Evolutionary conservation across 106 monocot species (phyloP), one percentile per base, ranked within the genome.

Genomic region (Hemerocallis citrina): DNA sequence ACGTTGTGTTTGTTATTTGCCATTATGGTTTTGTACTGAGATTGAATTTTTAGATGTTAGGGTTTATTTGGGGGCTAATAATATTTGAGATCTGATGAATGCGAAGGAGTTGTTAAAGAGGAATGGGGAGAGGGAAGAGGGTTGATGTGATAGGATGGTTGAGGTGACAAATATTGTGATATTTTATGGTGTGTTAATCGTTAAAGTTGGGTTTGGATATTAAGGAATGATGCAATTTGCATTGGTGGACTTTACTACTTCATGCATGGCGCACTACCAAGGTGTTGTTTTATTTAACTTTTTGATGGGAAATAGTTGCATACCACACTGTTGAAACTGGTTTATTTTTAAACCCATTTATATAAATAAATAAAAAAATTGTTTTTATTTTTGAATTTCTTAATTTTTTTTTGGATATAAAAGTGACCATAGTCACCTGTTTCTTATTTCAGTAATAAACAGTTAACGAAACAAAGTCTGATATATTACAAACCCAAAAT

Each of bases 1-100:
- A 78, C 72, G 25, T 64, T 43, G 4, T 55, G 62, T 24, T 63
- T 7, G 20, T 63, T 56, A 31, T 30, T 13, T 25, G 30, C 24
- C 31, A 30, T 54, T 24, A 15, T n/a, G n/a, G 15, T 54, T 54
- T 14, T 52, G 22, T 32, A 14, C n/a, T n/a, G n/a, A n/a, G n/a
- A n/a, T n/a, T n/a, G n/a, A n/a, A 10, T 40, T 41, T n/a, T 60
- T 21, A 13, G 41, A n/a, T n/a, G 31, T 32, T 54, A 54, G 54
- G 54, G 54, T 54, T 54, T 54, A n/a, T n/a, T n/a, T n/a, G n/a
- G n/a, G n/a, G n/a, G n/a, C n/a, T n/a, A n/a, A n/a, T n/a, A n/a
- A n/a, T n/a, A n/a, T 55, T 55, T 27, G 61, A 16, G n/a, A 40
- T 62, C 3, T 9, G 44, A 36, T 1, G 25, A 42, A 16, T 13